Percentiles rank a stretch among this genome's conserved stretches.
Conservation (phyloP, 1,139 yeast species). For the Kluyveromyces sp. region DNA sequence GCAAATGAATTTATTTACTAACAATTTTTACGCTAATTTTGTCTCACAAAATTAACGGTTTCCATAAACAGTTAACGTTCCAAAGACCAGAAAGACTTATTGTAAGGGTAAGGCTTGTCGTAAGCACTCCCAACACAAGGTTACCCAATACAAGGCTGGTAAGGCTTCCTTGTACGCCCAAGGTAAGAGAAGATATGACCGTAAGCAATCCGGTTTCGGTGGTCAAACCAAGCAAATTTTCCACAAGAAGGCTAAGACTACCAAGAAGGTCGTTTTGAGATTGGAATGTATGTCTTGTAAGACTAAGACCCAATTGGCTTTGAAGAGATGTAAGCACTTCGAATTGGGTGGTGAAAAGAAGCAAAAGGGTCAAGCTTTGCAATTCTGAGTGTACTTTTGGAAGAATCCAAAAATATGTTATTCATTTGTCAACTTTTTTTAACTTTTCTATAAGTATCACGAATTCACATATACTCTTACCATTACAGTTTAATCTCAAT, state of each 20-base stretch:
- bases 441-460: conserved; percentile 2
- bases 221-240: conserved; percentile 99
- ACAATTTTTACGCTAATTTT: not conserved
- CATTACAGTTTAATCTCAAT: conserved; percentile 14
- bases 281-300: conserved; percentile 98
- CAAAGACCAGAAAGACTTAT: conserved; percentile 99
- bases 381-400: conserved; percentile 50
- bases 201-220: conserved; percentile 99
- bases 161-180: conserved; percentile 98
- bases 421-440: conserved; percentile 1
- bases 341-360: conserved; percentile 99
- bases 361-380: conserved; percentile 99
- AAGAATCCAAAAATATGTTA: not conserved
- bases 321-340: conserved; percentile 99
- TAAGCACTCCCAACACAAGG: conserved; percentile 99
- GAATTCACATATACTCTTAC: conserved; percentile 8
- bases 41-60: not conserved
- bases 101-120: conserved; percentile 99
- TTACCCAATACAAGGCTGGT: conserved; percentile 99
- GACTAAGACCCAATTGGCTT: conserved; percentile 96
- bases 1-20: not conserved
- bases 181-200: conserved; percentile 99
- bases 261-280: conserved; percentile 99
- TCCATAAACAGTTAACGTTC: conserved; percentile 81
- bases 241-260: conserved; percentile 99